Base-by-base conservation (phyloP, 164 flowering plant genomes). In the Echeveria elegans region DNA sequence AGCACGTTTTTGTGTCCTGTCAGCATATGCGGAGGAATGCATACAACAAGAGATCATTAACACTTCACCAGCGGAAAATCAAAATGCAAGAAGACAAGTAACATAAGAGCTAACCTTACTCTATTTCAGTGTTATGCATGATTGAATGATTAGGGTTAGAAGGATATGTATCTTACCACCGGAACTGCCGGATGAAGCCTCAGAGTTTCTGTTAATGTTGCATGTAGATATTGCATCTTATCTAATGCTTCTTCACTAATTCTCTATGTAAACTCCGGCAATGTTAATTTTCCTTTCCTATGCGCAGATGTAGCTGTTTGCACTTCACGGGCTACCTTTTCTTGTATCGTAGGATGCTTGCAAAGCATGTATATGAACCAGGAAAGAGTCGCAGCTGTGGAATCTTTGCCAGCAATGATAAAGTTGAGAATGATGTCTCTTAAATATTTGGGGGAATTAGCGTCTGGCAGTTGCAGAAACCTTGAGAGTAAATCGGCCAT, bases 181-280 rank as follows among this genome's bases (percentile, higher is more conserved):
- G 98, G 92, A 72, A 88, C 85, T 29, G 97, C 82, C 66, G 98
- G 98, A 69, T 87, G 85, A 47, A 93, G 85, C 56, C 96, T 82
- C 43, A 93, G 84, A 38, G 94, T 90, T 73, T 93, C 98, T 7
- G 92, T 77, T 37, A 90, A 68, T 6, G 92, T 77, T 45, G 98
- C 96, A 71, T 86, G 92, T 65, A 93, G 91, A 74, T 87, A 86
- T 6, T 90, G 89, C 97, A 93, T 85, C 69, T 78, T 82, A 32
- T 83, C 91, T 4, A 89, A 70, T 21, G 82, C 77, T 56, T 80
- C 86, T 53, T 89, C 97, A 38, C 66, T 80, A 45, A 85, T 6
- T 47, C 16, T 47, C 41, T 68, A 69, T 1, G 70, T 74, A 0
- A 82, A 83, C 53, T 85, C 72, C n/a, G n/a, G n/a, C n/a, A n/a